A percentile compares a stretch with the other conserved stretches of the same genome.
Evolutionary conservation across 2,329 filamentous ascomycete species (phyloP).

Genomic region (Metarhizium humberi): DNA sequence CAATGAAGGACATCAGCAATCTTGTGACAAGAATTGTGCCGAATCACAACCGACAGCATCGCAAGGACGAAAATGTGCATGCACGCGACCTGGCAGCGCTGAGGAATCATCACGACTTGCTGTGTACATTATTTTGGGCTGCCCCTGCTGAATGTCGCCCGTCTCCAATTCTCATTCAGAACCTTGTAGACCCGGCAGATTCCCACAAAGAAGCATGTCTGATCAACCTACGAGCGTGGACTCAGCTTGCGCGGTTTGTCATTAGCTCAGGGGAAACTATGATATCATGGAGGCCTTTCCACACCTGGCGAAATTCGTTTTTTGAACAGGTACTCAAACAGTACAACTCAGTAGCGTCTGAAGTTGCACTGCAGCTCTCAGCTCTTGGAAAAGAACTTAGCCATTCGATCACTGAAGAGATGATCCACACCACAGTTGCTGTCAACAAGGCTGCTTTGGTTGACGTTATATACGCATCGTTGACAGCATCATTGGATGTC

Average conservation of each 20-base stretch:
- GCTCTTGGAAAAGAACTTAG: conserved; percentile 37
- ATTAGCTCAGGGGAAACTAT: conserved; percentile 37
- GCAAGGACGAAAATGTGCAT: conserved; percentile 51
- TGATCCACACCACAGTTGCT: conserved; percentile 39
- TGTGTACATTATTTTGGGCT: conserved; percentile 58
- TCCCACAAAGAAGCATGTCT: conserved; percentile 60
- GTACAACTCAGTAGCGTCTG: conserved; percentile 44
- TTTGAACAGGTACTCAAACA: conserved; percentile 49
- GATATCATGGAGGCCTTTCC: conserved; percentile 36
- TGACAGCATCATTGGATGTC: conserved; percentile 41
- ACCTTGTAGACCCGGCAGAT: conserved; percentile 46
- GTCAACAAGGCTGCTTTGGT: conserved; percentile 43
- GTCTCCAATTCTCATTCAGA: conserved; percentile 43
- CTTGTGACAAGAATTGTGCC: conserved; percentile 52
- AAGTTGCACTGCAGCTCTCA: conserved; percentile 47
- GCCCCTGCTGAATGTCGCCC: conserved; percentile 46
- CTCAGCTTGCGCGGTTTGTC: conserved; percentile 50
- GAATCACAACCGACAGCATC: conserved; percentile 56
- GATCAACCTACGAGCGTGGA: conserved; percentile 56
- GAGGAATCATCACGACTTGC: conserved; percentile 59
- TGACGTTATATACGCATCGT: conserved; percentile 41
- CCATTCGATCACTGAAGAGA: conserved; percentile 30
- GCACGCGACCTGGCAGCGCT: conserved; percentile 54
- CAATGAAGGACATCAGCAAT: conserved; percentile 50
- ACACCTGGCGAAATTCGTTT: conserved; percentile 43